A percentile compares a stretch with the other conserved stretches of the same genome.
Conservation (phyloP, 2,329 filamentous ascomycete genomes). For the Paracamarosporium sp. region DNA sequence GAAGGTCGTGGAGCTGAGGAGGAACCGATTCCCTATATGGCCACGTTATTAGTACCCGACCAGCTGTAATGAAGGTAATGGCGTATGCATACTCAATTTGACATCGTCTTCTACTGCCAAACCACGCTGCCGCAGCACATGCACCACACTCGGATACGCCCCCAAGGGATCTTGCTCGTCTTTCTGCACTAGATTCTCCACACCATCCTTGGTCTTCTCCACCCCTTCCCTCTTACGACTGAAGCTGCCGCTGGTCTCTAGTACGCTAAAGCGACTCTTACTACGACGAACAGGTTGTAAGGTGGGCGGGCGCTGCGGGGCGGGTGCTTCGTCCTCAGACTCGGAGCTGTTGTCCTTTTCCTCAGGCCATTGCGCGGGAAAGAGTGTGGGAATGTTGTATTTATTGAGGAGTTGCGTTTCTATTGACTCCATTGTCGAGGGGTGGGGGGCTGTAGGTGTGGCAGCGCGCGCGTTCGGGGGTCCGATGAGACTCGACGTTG, state of each 20-base stretch:
- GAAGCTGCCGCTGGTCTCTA: conserved; percentile 77
- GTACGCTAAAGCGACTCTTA: conserved; percentile 82
- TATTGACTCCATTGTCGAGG: conserved; percentile 35
- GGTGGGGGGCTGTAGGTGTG: conserved; percentile 5
- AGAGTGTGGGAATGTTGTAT: conserved; percentile 82
- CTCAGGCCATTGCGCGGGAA: conserved; percentile 84
- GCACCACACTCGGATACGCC: conserved; percentile 84
- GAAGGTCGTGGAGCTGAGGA: conserved; percentile 95
- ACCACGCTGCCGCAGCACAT: conserved; percentile 76
- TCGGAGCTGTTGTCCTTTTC: conserved; percentile 73
- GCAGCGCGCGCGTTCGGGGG: conserved; percentile 4
- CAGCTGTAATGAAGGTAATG: background rate
- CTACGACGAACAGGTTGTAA: conserved; percentile 57
- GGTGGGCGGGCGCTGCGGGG: conserved; percentile 16
- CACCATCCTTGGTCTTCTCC: conserved; percentile 70
- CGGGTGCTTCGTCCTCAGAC: conserved; percentile 61
- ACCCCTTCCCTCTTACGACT: conserved; percentile 72
- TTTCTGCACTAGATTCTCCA: conserved; percentile 81
- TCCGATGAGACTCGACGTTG: conserved; percentile 4
- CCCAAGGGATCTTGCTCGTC: conserved; percentile 94
- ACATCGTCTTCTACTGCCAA: conserved; percentile 84
- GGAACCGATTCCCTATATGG: conserved; percentile 79
- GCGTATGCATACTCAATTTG: conserved; percentile 54
- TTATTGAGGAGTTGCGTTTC: conserved; percentile 84
- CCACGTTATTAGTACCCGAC: background rate